phyloP scores from a whole-genome alignment of 371 early-diverging fungal genomes.

The Nematocida sp. region DNA sequence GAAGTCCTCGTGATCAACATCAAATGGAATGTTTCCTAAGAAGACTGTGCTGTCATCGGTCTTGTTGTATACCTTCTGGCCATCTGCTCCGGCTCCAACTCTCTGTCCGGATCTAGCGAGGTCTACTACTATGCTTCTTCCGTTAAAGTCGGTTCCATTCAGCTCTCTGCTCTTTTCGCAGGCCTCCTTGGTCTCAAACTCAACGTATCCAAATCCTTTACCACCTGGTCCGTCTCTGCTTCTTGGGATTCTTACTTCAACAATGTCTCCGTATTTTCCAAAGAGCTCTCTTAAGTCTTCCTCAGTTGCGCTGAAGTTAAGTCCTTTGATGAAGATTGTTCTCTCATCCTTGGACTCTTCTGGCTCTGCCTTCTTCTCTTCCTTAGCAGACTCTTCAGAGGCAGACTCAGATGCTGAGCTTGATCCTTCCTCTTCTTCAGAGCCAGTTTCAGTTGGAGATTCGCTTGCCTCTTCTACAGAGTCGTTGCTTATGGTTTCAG shows the following conservation, averaged over 20 bases:
- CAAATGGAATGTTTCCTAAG: slow-evolving; percentile 67
- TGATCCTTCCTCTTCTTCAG: slow-evolving; percentile 33
- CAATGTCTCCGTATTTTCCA: slow-evolving; percentile 65
- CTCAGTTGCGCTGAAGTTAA: slow-evolving; percentile 64
- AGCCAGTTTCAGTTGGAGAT: slow-evolving; percentile 19
- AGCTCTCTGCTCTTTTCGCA: slow-evolving; percentile 64
- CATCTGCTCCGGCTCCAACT: slow-evolving; percentile 2
- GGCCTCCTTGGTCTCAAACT: slow-evolving; percentile 64
- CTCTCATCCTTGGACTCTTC: slow-evolving; percentile 59
- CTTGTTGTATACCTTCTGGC: not conserved
- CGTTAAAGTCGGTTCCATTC: slow-evolving; percentile 57
- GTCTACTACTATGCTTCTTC: slow-evolving; percentile 48
- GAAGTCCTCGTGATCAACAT: slow-evolving; percentile 59
- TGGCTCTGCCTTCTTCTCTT: slow-evolving; percentile 28
- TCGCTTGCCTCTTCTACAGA: slow-evolving; percentile 17
- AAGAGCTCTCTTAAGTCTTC: slow-evolving; percentile 65
- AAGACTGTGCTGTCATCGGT: slow-evolving; percentile 62
- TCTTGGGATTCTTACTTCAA: slow-evolving; percentile 66
- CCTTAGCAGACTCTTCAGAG: slow-evolving; percentile 12
- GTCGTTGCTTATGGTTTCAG: slow-evolving; percentile 28
- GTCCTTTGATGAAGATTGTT: slow-evolving; percentile 69
- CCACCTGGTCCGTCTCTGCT: slow-evolving; percentile 56
- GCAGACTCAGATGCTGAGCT: slow-evolving; percentile 19
- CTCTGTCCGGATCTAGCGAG: slow-evolving; percentile 23
- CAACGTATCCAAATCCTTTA: slow-evolving; percentile 71